phyloP scores from a whole-genome alignment of 75 land plant species.

The Chamaecyparis obtusa region DNA sequence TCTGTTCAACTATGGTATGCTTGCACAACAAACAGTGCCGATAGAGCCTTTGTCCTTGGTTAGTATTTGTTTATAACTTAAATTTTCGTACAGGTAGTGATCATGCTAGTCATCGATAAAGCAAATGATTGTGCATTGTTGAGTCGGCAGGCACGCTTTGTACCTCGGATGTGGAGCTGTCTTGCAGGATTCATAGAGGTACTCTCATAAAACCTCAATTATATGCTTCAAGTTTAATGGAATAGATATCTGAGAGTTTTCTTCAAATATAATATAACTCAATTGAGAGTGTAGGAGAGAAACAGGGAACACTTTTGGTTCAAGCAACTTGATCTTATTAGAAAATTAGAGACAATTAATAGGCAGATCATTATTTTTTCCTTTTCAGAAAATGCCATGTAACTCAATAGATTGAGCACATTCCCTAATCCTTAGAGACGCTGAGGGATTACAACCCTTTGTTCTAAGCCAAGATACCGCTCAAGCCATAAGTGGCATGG shows the following conservation, averaged over 20 bases:
- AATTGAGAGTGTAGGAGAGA: background rate
- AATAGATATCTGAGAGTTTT: background rate
- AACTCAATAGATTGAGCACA: background rate
- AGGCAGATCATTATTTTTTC: background rate
- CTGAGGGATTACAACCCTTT: background rate
- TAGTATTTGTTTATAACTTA: background rate
- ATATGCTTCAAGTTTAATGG: background rate
- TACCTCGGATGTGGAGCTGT: slow-evolving; percentile 98
- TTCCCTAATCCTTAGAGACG: background rate
- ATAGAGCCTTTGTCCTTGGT: background rate
- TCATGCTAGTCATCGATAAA: slow-evolving; percentile 94
- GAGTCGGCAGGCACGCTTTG: slow-evolving; percentile 82
- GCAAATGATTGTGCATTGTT: slow-evolving; percentile 84
- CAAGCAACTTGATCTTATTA: background rate
- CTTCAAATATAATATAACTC: background rate
- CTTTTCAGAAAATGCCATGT: background rate
- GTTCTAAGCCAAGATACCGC: background rate
- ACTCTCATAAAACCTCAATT: background rate
- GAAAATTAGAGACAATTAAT: background rate
- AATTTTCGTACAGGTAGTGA: slow-evolving; percentile 70
- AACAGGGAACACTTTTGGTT: background rate
- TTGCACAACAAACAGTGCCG: background rate
- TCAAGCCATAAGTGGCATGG: background rate
- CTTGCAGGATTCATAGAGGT: slow-evolving; percentile 96
- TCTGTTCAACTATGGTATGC: background rate